These are phyloP conservation scores for Zymoseptoria passerinii DNA, from an alignment of 2,329 filamentous ascomycete genomes.

Conservation along the genomic window DNA sequence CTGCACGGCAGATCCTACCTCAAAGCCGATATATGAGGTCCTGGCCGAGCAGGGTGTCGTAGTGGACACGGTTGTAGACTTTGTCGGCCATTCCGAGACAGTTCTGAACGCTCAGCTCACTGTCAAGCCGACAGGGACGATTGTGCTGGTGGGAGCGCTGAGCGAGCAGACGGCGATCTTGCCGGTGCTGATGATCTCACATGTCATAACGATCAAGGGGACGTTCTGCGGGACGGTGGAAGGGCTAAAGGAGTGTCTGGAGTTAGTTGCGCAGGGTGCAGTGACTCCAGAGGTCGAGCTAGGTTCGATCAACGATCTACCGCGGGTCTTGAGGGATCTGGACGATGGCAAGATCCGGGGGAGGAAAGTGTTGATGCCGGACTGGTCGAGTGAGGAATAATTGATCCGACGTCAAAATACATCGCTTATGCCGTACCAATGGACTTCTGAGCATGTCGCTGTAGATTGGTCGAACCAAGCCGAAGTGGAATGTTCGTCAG, in stretches of 20 bases:
- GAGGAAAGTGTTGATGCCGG: conserved; percentile 21
- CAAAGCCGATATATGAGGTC: conserved; percentile 8
- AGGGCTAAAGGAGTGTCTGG: conserved; percentile 33
- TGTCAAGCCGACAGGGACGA: conserved; percentile 13
- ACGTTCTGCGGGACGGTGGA: conserved; percentile 37
- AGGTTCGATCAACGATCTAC: conserved; percentile 29
- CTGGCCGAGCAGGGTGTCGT: conserved; percentile 12
- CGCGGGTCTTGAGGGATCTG: conserved; percentile 29
- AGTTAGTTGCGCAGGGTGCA: conserved; percentile 29
- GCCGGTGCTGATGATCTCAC: conserved; percentile 7
- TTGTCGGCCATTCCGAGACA: conserved; percentile 18
- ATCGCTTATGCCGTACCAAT: no score
- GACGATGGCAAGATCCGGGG: conserved; percentile 31
- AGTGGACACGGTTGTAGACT: conserved; percentile 20
- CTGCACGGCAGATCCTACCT: conserved; percentile 1
- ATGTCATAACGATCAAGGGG: conserved; percentile 16
- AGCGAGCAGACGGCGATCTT: conserved; percentile 12
- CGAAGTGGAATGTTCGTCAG: neutral
- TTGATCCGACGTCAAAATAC: no score
- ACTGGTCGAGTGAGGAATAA: conserved; percentile 10
- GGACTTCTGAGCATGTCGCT: no score
- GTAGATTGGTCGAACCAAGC: no score
- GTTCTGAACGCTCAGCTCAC: conserved; percentile 15
- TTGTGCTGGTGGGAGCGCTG: conserved; percentile 19
- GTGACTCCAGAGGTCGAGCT: conserved; percentile 31